Evolutionary conservation across 306 rosid species (phyloP).

Genomic region (Rosa chinensis): DNA sequence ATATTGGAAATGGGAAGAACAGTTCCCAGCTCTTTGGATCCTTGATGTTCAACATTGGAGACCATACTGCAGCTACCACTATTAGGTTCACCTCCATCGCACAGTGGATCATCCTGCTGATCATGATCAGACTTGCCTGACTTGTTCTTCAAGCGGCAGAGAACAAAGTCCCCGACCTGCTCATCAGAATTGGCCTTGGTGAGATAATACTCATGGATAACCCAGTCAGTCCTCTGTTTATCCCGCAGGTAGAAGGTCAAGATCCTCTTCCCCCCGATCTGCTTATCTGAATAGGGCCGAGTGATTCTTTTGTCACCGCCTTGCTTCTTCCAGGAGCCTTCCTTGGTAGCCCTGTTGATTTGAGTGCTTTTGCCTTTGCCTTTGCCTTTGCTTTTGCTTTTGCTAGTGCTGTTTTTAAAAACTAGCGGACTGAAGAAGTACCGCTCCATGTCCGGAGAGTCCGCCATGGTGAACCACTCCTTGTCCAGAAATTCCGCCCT

Average conservation of each 20-base stretch:
- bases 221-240: slow-evolving; percentile 46
- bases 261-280: slow-evolving; percentile 62
- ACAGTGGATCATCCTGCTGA: neutral
- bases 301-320: slow-evolving; percentile 45
- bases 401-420: slow-evolving; percentile 34
- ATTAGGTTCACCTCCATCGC: slow-evolving; percentile 28
- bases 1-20: neutral
- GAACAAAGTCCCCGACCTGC: slow-evolving; percentile 25
- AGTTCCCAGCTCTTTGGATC: neutral
- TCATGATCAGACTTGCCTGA: slow-evolving; percentile 1
- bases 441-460: slow-evolving; percentile 42
- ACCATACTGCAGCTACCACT: neutral
- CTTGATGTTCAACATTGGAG: neutral
- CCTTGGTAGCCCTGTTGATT: no score
- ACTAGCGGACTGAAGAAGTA: slow-evolving; percentile 48
- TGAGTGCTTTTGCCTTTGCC: no score
- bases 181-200: neutral
- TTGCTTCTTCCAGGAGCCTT: slow-evolving; percentile 68
- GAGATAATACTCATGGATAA: slow-evolving; percentile 61
- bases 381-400: no score
- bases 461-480: neutral
- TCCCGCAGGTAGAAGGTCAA: slow-evolving; percentile 47
- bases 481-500: slow-evolving; percentile 16
- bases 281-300: neutral
- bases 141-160: slow-evolving; percentile 42